phyloP scores from a whole-genome alignment of 352 stramenopile species.

The Globisporangium okanoganense region DNA sequence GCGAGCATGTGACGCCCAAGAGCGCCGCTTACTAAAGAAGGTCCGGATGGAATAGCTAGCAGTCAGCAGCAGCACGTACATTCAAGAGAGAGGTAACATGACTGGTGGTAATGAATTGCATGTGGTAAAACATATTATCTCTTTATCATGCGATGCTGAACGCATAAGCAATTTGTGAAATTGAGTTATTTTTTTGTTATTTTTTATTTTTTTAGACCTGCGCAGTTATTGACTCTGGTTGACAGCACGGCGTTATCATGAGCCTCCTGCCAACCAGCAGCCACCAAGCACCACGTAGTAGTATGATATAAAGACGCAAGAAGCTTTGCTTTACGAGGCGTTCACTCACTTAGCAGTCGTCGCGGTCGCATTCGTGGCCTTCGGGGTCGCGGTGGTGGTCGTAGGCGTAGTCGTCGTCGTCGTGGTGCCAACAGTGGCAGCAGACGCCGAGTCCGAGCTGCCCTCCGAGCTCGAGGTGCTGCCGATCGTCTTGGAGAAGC shows the following conservation, averaged over 20 bases:
- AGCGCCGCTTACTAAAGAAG: slow-evolving; percentile 18
- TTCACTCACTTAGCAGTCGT: slow-evolving; percentile 10
- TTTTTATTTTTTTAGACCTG: slow-evolving; percentile 1
- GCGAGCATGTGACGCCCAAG: slow-evolving; percentile 26
- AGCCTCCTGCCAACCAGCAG: neutral
- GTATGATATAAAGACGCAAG: slow-evolving; percentile 4
- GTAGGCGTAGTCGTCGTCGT: slow-evolving; percentile 23
- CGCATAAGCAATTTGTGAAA: neutral
- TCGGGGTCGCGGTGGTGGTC: slow-evolving; percentile 9
- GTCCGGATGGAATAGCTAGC: slow-evolving; percentile 15
- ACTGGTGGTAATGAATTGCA: neutral
- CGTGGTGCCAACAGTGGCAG: slow-evolving; percentile 15
- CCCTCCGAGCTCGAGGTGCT: slow-evolving; percentile 23
- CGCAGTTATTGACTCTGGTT: too few relatives aligned
- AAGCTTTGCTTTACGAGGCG: neutral
- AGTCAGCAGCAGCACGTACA: neutral
- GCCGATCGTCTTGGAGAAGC: slow-evolving; percentile 43
- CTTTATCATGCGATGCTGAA: neutral
- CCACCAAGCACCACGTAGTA: neutral
- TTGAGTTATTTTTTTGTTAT: neutral
- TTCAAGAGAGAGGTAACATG: neutral
- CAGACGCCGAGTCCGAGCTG: slow-evolving; percentile 20
- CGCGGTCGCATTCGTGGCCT: slow-evolving; percentile 16
- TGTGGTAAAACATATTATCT: neutral
- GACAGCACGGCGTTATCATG: neutral